These are phyloP conservation scores for Haplosporangium sp. DNA, from an alignment of 371 early-diverging fungal genomes.

Conservation along the genomic window DNA sequence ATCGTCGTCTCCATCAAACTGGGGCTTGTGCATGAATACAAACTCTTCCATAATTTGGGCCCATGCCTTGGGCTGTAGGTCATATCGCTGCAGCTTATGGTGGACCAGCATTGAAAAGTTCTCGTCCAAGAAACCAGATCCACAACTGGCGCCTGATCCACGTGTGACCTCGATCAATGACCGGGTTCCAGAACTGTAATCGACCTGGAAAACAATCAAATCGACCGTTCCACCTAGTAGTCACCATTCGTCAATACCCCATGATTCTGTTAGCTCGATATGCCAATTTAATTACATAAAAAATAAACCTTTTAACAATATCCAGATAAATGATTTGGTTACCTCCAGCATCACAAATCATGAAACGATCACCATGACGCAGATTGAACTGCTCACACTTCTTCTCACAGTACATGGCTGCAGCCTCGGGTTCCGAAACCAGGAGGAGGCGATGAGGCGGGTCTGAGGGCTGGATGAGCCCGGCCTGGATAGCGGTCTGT, in stretches of 20 bases:
- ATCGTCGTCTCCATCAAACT: constrained; percentile 71
- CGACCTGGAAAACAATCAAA: constrained; percentile 72
- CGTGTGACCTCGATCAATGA: constrained; percentile 66
- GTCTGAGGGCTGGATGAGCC: constrained; percentile 58
- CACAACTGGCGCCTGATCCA: constrained; percentile 72
- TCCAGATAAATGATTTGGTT: background rate
- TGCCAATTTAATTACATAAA: background rate
- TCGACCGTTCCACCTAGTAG: constrained; percentile 64
- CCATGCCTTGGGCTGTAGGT: constrained; percentile 52
- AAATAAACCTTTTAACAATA: background rate
- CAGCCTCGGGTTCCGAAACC: constrained; percentile 72
- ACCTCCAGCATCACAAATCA: constrained; percentile 68
- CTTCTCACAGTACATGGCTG: constrained; percentile 68
- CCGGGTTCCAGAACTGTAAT: constrained; percentile 59
- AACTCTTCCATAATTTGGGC: constrained; percentile 53
- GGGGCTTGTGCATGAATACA: constrained; percentile 58
- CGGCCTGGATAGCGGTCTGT: constrained; percentile 64
- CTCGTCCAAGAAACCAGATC: constrained; percentile 68
- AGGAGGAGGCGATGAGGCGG: constrained; percentile 63
- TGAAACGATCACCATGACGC: constrained; percentile 60
- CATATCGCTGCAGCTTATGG: constrained; percentile 45
- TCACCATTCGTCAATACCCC: no score
- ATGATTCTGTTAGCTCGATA: background rate
- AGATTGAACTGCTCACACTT: constrained; percentile 66
- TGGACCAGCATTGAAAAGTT: constrained; percentile 42